A percentile compares a stretch with the other conserved stretches of the same genome.
Evolutionary conservation across 1,284 basidiomycete genomes (phyloP).

Genomic region (Cutaneotrichosporon cutaneum): DNA sequence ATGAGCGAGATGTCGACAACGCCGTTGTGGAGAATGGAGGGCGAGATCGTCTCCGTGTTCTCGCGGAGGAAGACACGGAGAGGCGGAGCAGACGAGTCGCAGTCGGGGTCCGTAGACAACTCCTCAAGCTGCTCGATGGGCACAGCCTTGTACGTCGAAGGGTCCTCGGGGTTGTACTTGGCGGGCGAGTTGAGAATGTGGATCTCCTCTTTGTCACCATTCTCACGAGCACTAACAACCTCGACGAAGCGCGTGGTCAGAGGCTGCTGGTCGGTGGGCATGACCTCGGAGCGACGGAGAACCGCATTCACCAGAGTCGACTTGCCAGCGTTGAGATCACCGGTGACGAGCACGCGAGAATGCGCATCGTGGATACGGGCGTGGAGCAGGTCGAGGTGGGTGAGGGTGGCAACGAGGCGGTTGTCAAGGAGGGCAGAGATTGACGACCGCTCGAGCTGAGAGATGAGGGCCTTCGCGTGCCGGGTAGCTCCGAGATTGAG

Average conservation of each 20-base stretch:
- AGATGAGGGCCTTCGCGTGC: conserved; percentile 75
- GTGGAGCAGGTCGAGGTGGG: conserved; percentile 81
- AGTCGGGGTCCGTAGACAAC: conserved; percentile 69
- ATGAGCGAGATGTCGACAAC: conserved; percentile 97
- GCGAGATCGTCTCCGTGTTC: conserved; percentile 68
- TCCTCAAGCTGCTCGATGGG: conserved; percentile 71
- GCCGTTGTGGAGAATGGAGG: conserved; percentile 90
- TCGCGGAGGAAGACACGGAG: conserved; percentile 76
- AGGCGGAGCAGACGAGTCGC: conserved; percentile 65
- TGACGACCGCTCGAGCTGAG: conserved; percentile 85
- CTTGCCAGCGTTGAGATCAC: conserved; percentile 97
- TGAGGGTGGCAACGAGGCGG: conserved; percentile 71
- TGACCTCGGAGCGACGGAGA: conserved; percentile 73
- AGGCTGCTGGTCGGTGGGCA: conserved; percentile 98
- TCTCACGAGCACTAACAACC: conserved; percentile 88
- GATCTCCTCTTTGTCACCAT: conserved; percentile 56
- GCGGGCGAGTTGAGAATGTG: conserved; percentile 57
- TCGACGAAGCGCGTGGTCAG: conserved; percentile 98
- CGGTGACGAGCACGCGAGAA: conserved; percentile 97
- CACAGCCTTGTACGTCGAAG: conserved; percentile 71
- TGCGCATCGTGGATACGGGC: conserved; percentile 86
- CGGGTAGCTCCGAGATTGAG: conserved; percentile 81
- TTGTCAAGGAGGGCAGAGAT: conserved; percentile 90
- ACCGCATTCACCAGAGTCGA: conserved; percentile 97
- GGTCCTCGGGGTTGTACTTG: conserved; percentile 70